These are phyloP conservation scores for Vachellia pachyceras DNA, from an alignment of 306 rosid genomes.

Conservation along the genomic window DNA sequence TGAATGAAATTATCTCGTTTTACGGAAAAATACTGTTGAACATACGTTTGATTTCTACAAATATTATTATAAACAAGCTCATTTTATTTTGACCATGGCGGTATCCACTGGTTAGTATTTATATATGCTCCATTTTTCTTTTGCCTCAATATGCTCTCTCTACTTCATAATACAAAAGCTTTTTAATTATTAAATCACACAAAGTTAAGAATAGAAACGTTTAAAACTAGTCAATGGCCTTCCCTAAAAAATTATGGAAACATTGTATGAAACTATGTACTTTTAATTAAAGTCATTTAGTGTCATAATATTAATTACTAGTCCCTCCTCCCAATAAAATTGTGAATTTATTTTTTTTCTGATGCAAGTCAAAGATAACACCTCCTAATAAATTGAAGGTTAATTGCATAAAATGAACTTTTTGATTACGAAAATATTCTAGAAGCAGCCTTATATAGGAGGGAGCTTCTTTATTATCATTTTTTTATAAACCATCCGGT, in stretches of 20 bases:
- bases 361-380: background rate
- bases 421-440: background rate
- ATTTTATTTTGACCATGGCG: too few relatives aligned
- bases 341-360: background rate
- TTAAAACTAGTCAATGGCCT: background rate
- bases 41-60: too few relatives aligned
- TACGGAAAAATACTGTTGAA: too few relatives aligned
- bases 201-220: too few relatives aligned
- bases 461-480: background rate
- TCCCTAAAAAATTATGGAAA: background rate
- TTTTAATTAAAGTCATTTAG: background rate
- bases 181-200: too few relatives aligned
- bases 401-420: background rate
- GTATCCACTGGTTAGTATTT: too few relatives aligned
- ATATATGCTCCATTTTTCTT: too few relatives aligned
- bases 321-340: background rate
- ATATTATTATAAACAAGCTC: too few relatives aligned
- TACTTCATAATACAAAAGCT: too few relatives aligned
- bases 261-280: background rate
- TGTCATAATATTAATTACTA: background rate
- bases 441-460: background rate
- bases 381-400: background rate
- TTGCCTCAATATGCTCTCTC: too few relatives aligned
- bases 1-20: too few relatives aligned
- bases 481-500: too few relatives aligned